phyloP scores from a whole-genome alignment of 495 filamentous ascomycete genomes.

The Cetradonia linearis region DNA sequence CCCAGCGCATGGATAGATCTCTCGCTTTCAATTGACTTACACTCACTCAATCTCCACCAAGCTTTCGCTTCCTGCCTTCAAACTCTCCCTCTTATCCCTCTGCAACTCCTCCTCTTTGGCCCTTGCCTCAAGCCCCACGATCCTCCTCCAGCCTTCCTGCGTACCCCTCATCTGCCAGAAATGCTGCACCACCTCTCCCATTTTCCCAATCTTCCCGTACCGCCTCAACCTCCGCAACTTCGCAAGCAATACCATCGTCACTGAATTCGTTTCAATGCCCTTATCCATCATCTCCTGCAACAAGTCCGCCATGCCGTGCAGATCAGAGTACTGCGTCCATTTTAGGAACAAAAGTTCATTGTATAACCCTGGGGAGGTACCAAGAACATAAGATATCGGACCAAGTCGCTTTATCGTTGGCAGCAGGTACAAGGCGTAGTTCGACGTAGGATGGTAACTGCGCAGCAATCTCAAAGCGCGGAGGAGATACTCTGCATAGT shows the following conservation, averaged over 20 bases:
- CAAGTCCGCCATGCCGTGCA: constrained; percentile 48
- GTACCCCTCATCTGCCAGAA: constrained; percentile 34
- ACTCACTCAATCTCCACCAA: neutral
- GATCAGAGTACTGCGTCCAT: constrained; percentile 54
- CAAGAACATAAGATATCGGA: constrained; percentile 58
- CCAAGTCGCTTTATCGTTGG: constrained; percentile 63
- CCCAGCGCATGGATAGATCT: neutral
- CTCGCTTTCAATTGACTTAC: neutral
- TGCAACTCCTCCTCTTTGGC: neutral
- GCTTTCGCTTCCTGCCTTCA: neutral
- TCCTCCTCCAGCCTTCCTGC: constrained; percentile 15
- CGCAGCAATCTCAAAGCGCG: constrained; percentile 54
- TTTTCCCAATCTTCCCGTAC: constrained; percentile 21
- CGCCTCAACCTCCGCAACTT: constrained; percentile 27
- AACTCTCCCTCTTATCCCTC: constrained; percentile 3
- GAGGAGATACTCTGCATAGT: constrained; percentile 58
- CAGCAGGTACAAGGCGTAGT: constrained; percentile 51
- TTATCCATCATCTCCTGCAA: constrained; percentile 68
- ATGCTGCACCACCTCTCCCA: constrained; percentile 12
- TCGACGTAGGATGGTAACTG: constrained; percentile 49
- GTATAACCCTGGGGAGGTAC: constrained; percentile 61
- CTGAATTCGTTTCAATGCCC: constrained; percentile 51
- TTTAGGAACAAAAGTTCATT: constrained; percentile 57
- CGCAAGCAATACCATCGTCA: constrained; percentile 44
- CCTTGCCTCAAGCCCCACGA: neutral